Conservation (phyloP, 2,329 filamentous ascomycete species). For the Tympanopsis confertula region DNA sequence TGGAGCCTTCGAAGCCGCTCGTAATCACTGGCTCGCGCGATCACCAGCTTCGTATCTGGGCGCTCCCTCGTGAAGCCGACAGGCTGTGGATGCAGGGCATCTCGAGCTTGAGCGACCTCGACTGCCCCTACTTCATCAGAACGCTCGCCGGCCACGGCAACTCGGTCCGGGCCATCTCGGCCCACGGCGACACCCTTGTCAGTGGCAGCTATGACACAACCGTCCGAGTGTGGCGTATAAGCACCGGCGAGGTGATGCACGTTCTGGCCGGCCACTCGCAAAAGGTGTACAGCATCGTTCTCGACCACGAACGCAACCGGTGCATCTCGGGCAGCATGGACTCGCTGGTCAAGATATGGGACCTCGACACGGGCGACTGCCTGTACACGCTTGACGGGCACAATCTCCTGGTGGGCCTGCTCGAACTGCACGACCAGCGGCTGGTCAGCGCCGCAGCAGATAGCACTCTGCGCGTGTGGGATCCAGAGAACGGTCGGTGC, state of each 20-base stretch:
- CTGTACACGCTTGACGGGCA: constrained; percentile 89
- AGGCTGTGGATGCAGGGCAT: constrained; percentile 68
- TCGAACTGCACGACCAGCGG: constrained; percentile 80
- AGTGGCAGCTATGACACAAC: constrained; percentile 94
- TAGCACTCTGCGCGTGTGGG: constrained; percentile 91
- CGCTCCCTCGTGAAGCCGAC: constrained; percentile 71
- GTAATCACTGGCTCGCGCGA: constrained; percentile 97
- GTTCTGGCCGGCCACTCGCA: constrained; percentile 75
- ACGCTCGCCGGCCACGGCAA: constrained; percentile 78
- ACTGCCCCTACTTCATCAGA: constrained; percentile 90
- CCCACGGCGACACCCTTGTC: constrained; percentile 87
- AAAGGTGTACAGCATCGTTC: constrained; percentile 94
- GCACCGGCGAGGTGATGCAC: constrained; percentile 78
- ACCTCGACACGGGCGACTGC: constrained; percentile 72
- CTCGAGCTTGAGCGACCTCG: constrained; percentile 59
- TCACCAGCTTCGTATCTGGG: constrained; percentile 88
- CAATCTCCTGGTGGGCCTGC: constrained; percentile 76
- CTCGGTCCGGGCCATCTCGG: constrained; percentile 90
- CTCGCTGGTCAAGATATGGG: constrained; percentile 95
- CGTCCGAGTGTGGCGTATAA: constrained; percentile 94
- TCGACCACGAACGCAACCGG: constrained; percentile 81
- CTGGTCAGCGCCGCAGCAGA: constrained; percentile 93
- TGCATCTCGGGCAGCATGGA: constrained; percentile 99
- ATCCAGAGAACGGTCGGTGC: constrained; percentile 83
- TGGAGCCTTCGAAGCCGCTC: constrained; percentile 87